Conservation (phyloP, 352 stramenopile species). For the Nothophytophthora sp. region DNA sequence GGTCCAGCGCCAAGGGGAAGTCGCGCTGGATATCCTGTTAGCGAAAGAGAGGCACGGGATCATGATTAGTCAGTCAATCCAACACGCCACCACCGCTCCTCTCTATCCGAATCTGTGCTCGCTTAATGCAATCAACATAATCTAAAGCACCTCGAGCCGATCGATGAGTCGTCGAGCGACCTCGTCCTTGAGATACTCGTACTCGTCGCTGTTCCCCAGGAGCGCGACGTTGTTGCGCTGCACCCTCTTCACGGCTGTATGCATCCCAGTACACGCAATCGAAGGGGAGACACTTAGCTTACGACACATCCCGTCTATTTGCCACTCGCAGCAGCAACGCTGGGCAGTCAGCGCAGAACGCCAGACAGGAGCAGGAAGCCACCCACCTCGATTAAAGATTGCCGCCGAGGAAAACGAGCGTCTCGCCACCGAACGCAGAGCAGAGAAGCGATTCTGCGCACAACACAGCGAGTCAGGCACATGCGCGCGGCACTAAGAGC, state of each 20-base stretch:
- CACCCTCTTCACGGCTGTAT: slow-evolving; percentile 70
- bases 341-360: background rate
- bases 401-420: slow-evolving; percentile 47
- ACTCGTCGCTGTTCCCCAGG: slow-evolving; percentile 63
- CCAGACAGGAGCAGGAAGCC: background rate
- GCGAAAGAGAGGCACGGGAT: background rate
- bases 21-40: slow-evolving; percentile 78
- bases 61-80: too few species aligned
- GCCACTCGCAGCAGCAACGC: background rate
- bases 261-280: slow-evolving; percentile 1
- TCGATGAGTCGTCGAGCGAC: slow-evolving; percentile 83
- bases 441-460: slow-evolving; percentile 30
- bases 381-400: slow-evolving; percentile 66
- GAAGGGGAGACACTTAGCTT: background rate
- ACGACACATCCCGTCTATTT: background rate
- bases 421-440: slow-evolving; percentile 16
- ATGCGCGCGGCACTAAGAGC: background rate
- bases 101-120: too few species aligned
- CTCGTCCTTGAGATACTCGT: slow-evolving; percentile 88
- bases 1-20: slow-evolving; percentile 78
- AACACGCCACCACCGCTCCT: background rate
- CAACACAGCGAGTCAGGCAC: slow-evolving; percentile 1
- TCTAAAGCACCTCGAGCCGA: slow-evolving; percentile 71
- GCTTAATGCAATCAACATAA: too few species aligned
- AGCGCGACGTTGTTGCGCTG: slow-evolving; percentile 79